Percentiles rank a stretch among this genome's conserved stretches.
phyloP scores from a whole-genome alignment of 345 rosid species.

The Syzygium aromaticum region DNA sequence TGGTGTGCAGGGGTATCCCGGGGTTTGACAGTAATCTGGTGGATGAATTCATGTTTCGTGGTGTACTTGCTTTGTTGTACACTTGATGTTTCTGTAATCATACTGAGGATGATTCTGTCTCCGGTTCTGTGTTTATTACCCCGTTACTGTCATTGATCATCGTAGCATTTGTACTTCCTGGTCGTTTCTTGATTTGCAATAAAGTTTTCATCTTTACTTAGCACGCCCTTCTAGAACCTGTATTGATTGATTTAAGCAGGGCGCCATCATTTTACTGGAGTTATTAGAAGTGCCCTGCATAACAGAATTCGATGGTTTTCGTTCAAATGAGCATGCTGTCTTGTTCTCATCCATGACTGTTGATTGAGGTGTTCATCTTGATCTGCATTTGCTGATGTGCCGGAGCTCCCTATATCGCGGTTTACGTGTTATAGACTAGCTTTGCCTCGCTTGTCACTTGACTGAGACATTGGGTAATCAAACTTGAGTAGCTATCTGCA shows the following conservation, averaged over 20 bases:
- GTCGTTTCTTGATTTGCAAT: not conserved
- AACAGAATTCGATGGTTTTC: not conserved
- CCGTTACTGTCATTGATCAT: not conserved
- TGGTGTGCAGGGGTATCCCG: conserved; percentile 1
- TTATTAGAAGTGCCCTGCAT: not conserved
- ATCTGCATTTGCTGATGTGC: not conserved
- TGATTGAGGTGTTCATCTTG: not conserved
- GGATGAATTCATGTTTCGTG: not conserved
- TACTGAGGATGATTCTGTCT: not conserved
- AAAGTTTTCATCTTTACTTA: not conserved
- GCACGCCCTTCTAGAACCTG: not conserved
- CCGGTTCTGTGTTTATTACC: not conserved
- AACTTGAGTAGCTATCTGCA: not conserved
- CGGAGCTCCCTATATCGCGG: not conserved
- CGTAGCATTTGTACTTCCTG: not conserved
- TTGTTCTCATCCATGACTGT: not conserved
- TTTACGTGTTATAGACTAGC: not conserved
- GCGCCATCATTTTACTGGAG: not conserved
- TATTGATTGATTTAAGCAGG: not conserved
- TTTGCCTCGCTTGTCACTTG: not conserved
- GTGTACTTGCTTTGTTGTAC: not conserved
- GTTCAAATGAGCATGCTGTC: not conserved
- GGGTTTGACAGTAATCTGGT: not conserved
- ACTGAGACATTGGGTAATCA: not conserved
- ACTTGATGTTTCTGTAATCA: not conserved